These are phyloP conservation scores for Alternaria sp. DNA, from an alignment of 2,329 filamentous ascomycete genomes.

Conservation along the genomic window DNA sequence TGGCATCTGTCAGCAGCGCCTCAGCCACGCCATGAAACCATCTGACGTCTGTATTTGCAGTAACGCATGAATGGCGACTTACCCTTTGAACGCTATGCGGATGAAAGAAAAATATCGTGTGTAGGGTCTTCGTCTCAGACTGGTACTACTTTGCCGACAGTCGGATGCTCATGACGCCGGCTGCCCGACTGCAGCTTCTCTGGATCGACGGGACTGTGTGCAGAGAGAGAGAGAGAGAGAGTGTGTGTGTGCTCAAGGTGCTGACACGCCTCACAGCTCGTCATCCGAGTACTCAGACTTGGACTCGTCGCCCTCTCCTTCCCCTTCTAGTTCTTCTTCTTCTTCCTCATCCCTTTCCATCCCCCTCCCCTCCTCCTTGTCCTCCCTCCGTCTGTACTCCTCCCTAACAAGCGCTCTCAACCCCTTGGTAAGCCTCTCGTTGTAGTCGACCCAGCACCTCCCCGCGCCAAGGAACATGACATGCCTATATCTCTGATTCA, in stretches of 20 bases:
- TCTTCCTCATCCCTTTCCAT: background rate
- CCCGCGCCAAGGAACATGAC: conserved; percentile 73
- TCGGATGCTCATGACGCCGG: conserved; percentile 3
- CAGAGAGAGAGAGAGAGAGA: background rate
- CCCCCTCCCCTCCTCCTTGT: conserved; percentile 28
- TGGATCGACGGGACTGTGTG: background rate
- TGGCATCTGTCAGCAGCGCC: conserved; percentile 16
- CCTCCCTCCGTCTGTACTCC: conserved; percentile 65
- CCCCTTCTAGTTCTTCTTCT: conserved; percentile 7
- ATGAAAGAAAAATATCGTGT: background rate
- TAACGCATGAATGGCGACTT: conserved; percentile 3
- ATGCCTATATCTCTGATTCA: conserved; percentile 73
- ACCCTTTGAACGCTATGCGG: background rate
- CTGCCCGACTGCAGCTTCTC: background rate
- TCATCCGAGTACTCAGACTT: conserved; percentile 6
- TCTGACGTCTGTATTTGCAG: background rate
- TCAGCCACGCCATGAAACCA: conserved; percentile 9
- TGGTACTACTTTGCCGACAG: background rate
- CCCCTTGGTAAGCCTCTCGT: conserved; percentile 70
- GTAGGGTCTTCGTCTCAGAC: background rate
- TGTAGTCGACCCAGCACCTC: conserved; percentile 74
- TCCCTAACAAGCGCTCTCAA: conserved; percentile 72
- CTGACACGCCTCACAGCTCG: conserved; percentile 18
- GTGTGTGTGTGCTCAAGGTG: background rate
- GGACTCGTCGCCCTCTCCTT: conserved; percentile 14